Evolutionary conservation across 2,329 filamentous ascomycete genomes (phyloP).

Genomic region (Aspergillus sp.): DNA sequence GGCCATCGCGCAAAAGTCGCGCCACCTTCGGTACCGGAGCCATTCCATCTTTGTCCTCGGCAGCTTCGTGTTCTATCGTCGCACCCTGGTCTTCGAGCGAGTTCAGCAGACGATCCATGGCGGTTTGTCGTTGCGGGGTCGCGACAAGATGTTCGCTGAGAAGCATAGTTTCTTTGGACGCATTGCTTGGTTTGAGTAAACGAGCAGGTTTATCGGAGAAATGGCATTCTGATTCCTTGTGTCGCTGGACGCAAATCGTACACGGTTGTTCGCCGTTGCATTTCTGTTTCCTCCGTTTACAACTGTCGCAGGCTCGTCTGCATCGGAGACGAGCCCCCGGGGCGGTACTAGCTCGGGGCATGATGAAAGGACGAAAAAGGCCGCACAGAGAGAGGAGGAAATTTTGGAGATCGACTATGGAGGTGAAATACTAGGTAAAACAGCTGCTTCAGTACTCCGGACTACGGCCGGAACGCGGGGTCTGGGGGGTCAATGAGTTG

Average conservation of each 20-base stretch:
- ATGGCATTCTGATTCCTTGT: conserved; percentile 41
- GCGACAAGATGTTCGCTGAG: conserved; percentile 29
- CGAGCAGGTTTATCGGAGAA: conserved; percentile 36
- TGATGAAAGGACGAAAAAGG: conserved; percentile 6
- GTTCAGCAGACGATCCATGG: conserved; percentile 33
- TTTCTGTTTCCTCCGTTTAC: conserved; percentile 50
- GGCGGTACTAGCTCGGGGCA: conserved; percentile 30
- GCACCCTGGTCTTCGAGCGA: conserved; percentile 31
- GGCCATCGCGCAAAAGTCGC: conserved; percentile 50
- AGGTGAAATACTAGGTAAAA: neutral
- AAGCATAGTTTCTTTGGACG: conserved; percentile 30
- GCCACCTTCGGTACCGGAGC: conserved; percentile 37
- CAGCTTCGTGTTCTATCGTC: conserved; percentile 25
- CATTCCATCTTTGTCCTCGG: conserved; percentile 31
- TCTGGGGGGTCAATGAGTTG: neutral
- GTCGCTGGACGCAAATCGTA: conserved; percentile 47
- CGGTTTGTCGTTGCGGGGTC: conserved; percentile 30
- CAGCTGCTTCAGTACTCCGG: neutral
- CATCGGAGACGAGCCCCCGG: conserved; percentile 33
- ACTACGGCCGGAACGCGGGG: neutral
- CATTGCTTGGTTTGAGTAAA: conserved; percentile 27
- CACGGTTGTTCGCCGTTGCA: conserved; percentile 53
- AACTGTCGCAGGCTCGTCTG: conserved; percentile 43
- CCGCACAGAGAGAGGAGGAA: neutral
- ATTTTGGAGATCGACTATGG: neutral